These are phyloP conservation scores for Cystobasidium tubakii DNA, from an alignment of 768 basidiomycete genomes.

Conservation along the genomic window DNA sequence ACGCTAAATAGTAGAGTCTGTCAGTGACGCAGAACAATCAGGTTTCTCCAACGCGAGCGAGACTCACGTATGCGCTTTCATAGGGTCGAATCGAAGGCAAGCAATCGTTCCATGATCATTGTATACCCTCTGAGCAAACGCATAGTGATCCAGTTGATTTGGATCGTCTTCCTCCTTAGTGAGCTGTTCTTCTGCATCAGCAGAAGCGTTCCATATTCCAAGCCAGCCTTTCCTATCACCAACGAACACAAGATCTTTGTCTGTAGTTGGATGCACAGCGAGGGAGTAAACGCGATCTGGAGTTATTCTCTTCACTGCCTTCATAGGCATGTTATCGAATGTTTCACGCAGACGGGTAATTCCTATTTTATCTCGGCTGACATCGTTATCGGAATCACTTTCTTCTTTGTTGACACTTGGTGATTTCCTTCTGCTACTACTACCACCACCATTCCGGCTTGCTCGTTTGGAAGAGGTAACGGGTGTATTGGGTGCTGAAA, in stretches of 20 bases:
- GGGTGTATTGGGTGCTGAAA: not conserved
- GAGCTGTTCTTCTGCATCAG: slow-evolving; percentile 39
- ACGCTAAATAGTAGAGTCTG: slow-evolving; percentile 42
- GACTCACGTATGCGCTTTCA: slow-evolving; percentile 48
- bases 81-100: slow-evolving; percentile 50
- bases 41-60: not conserved
- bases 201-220: slow-evolving; percentile 49
- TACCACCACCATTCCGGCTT: not conserved
- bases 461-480: slow-evolving; percentile 12
- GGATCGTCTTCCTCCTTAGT: slow-evolving; percentile 43
- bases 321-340: slow-evolving; percentile 46
- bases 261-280: slow-evolving; percentile 49
- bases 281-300: slow-evolving; percentile 51
- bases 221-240: slow-evolving; percentile 50
- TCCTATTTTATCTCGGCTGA: slow-evolving; percentile 14
- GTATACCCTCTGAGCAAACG: slow-evolving; percentile 31
- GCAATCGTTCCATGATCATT: slow-evolving; percentile 47
- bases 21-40: too few species aligned
- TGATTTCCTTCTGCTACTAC: not conserved
- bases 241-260: slow-evolving; percentile 49
- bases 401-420: slow-evolving; percentile 20
- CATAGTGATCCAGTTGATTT: slow-evolving; percentile 46
- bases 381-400: slow-evolving; percentile 37
- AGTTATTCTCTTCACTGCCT: slow-evolving; percentile 48
- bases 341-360: slow-evolving; percentile 42